Conservation (phyloP, 1,284 basidiomycete genomes). For the Butyriboletus appendiculatus region DNA sequence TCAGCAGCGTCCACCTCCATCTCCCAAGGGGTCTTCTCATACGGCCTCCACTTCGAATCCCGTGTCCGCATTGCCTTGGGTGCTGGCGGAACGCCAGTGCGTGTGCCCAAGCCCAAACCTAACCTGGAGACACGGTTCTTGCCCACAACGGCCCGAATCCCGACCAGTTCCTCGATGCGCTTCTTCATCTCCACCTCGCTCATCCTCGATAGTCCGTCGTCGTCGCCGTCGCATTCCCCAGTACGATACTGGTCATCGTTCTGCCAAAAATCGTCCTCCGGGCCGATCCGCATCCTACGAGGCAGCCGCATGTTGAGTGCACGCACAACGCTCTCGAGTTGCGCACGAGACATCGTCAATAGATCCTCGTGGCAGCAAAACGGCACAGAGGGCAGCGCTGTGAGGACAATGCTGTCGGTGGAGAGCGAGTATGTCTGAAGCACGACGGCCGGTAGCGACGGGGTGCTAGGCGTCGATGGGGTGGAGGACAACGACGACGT, state of each 20-base stretch:
- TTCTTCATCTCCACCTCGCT: slow-evolving; percentile 44
- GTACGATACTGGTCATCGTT: not conserved
- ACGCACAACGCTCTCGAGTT: slow-evolving; percentile 47
- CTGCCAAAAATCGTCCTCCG: slow-evolving; percentile 23
- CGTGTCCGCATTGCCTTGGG: slow-evolving; percentile 31
- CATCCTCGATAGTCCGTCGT: slow-evolving; percentile 29
- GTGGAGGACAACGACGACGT: slow-evolving; percentile 7
- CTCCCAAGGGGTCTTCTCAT: slow-evolving; percentile 28
- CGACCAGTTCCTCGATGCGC: slow-evolving; percentile 53
- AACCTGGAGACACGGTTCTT: slow-evolving; percentile 24
- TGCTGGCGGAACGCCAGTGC: slow-evolving; percentile 22
- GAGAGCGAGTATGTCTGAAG: slow-evolving; percentile 52
- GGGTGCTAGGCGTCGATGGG: slow-evolving; percentile 5
- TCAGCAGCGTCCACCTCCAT: slow-evolving; percentile 21
- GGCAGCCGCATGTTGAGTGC: slow-evolving; percentile 52
- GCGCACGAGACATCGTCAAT: slow-evolving; percentile 48
- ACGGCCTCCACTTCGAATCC: slow-evolving; percentile 16
- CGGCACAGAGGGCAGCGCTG: slow-evolving; percentile 47
- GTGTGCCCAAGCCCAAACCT: slow-evolving; percentile 15
- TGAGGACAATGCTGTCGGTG: slow-evolving; percentile 57
- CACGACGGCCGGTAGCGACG: slow-evolving; percentile 36
- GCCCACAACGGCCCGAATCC: slow-evolving; percentile 39
- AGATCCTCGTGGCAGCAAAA: slow-evolving; percentile 68
- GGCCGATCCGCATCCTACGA: slow-evolving; percentile 44
- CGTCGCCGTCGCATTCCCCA: not conserved